Evolutionary conservation across 2,329 filamentous ascomycete species (phyloP), one percentile per base, ranked within the genome.

Genomic region (Cercospora sp.): DNA sequence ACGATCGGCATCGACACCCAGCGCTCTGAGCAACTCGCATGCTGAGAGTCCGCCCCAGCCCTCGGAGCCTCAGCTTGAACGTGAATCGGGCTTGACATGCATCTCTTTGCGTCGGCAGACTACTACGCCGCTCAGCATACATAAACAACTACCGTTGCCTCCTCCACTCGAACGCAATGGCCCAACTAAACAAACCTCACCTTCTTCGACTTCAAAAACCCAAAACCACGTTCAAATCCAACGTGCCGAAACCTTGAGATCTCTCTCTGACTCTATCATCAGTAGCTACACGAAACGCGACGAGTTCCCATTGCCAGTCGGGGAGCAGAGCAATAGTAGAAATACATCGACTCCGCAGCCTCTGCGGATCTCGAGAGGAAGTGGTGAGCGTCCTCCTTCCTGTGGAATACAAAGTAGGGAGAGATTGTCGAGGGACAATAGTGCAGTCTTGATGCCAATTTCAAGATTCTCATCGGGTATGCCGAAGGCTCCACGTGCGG

Each of bases 211-310:
- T n/a, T 20, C 72, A 67, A 51, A 60, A 68, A 33, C 62, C 18
- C 16, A 70, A 18, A 45, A 51, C 13, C 57, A 53, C 6, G 31
- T 60, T 5, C 57, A 59, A 3, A 67, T 66, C 1, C 66, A 67
- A 18, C 66, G 75, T 55, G 72, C 66, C 12, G 72, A 74, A 48
- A 78, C 76, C n/a, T 30, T 74, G 12, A 72, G 76, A 20, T 76
- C 74, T 28, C 60, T 77, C 16, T 75, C 74, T 1, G 75, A 77
- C 12, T 75, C 72, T n/a, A 78, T 78, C 53, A 76, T 77, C 23
- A 75, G 75, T 13, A 73, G 72, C 28, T 77, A 77, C 33, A 72
- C 74, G 8, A 73, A 77, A 33, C 69, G 70, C 6, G 65, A 59
- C n/a, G 55, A 59, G 4, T 3, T 3, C 12, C 3, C 55, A 3